A percentile compares a stretch with the other conserved stretches of the same genome.
These are phyloP conservation scores for Russula sp. DNA, from an alignment of 768 basidiomycete genomes.

Conservation along the genomic window DNA sequence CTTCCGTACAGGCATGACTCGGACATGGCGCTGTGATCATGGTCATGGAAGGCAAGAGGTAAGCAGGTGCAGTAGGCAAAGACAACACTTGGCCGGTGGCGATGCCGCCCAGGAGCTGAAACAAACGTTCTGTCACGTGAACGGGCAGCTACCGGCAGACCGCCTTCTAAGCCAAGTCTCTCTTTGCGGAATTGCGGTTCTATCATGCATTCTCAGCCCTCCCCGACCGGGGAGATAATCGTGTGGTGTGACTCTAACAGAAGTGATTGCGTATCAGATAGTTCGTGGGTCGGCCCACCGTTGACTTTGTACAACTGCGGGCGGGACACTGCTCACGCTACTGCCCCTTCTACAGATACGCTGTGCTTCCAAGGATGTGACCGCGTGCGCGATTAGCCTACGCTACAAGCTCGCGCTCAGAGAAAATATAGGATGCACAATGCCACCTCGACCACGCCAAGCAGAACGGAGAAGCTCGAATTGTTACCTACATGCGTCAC, in stretches of 20 bases:
- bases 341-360: neutral
- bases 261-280: slow-evolving; percentile 5
- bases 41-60: too few relatives aligned
- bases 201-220: too few relatives aligned
- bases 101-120: too few relatives aligned
- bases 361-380: neutral
- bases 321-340: too few relatives aligned
- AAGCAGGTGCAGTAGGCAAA: too few relatives aligned
- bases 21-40: too few relatives aligned
- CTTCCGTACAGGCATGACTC: too few relatives aligned
- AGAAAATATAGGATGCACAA: slow-evolving; percentile 9
- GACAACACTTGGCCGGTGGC: too few relatives aligned
- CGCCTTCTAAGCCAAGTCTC: too few relatives aligned
- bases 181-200: too few relatives aligned
- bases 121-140: too few relatives aligned
- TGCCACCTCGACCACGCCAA: neutral
- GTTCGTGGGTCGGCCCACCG: neutral
- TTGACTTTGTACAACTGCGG: neutral
- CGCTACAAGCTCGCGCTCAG: slow-evolving; percentile 15
- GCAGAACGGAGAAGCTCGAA: slow-evolving; percentile 8
- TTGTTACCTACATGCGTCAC: neutral
- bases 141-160: too few relatives aligned
- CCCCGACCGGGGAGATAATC: neutral
- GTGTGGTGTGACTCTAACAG: slow-evolving; percentile 1
- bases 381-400: neutral